Evolutionary conservation across 2,329 filamentous ascomycete species (phyloP).

Genomic region (Colletotrichum coccodes): DNA sequence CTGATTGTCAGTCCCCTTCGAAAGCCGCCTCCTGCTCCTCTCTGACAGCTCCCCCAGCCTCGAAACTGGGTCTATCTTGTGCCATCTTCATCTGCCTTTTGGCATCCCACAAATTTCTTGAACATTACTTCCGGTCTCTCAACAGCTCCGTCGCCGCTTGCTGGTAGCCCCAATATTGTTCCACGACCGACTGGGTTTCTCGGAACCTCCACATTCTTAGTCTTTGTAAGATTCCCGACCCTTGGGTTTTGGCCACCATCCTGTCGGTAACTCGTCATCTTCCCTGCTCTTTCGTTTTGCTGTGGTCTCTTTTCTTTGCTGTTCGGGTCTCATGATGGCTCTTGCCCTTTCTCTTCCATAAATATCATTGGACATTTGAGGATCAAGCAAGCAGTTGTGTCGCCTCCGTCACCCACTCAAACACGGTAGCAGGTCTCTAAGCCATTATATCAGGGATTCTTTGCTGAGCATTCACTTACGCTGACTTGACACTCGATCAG

Average conservation of each 20-base stretch:
- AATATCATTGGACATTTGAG: constrained; percentile 20
- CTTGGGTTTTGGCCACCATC: constrained; percentile 26
- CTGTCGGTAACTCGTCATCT: constrained; percentile 11
- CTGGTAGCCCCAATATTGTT: constrained; percentile 19
- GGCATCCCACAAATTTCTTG: neutral
- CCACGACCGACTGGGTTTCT: neutral
- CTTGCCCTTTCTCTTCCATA: constrained; percentile 12
- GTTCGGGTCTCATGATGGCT: neutral
- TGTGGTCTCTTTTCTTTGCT: neutral
- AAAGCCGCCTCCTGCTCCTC: neutral
- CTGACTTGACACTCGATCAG: neutral
- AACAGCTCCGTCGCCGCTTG: neutral
- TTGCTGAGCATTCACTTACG: neutral
- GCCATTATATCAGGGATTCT: constrained; percentile 6
- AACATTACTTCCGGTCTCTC: neutral
- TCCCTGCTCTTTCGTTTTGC: neutral
- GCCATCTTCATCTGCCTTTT: neutral
- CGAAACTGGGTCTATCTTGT: neutral
- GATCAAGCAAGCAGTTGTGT: constrained; percentile 11
- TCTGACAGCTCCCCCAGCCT: neutral
- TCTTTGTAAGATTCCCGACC: constrained; percentile 8
- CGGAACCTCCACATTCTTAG: neutral
- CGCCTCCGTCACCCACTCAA: constrained; percentile 2
- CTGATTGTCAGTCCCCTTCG: neutral
- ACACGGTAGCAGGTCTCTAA: constrained; percentile 10